These are phyloP conservation scores for Sporothrix phasma DNA, from an alignment of 2,329 filamentous ascomycete genomes.

Conservation along the genomic window DNA sequence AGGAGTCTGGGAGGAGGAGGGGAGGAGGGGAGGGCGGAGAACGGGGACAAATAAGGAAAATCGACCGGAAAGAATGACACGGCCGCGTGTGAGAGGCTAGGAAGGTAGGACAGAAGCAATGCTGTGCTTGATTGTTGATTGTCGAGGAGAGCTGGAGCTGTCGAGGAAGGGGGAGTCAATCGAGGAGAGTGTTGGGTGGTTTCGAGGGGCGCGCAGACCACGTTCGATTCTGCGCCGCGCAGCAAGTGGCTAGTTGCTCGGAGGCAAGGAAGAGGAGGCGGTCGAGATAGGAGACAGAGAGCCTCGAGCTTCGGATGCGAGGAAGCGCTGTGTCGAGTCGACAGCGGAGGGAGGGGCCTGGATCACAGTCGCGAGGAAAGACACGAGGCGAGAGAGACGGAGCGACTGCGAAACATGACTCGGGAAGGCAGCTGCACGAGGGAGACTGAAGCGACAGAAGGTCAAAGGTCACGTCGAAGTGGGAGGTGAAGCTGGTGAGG, in stretches of 20 bases:
- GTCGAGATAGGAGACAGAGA: not conserved
- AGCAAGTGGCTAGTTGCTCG: not conserved
- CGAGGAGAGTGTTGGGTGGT: not conserved
- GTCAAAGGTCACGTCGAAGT: not conserved
- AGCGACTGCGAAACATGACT: conserved; percentile 14
- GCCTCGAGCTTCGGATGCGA: not conserved
- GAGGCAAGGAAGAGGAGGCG: not conserved
- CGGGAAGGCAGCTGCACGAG: not conserved
- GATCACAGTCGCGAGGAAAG: conserved; percentile 13
- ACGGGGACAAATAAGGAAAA: not conserved
- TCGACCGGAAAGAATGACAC: not conserved
- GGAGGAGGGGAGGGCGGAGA: not conserved
- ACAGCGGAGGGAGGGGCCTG: not conserved
- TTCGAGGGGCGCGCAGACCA: not conserved
- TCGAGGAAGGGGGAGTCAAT: not conserved
- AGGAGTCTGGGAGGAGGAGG: too few relatives aligned
- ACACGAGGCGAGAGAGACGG: conserved; percentile 4
- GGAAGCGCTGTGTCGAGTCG: not conserved
- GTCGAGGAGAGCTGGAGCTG: not conserved
- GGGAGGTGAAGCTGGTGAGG: not conserved
- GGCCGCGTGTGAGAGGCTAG: not conserved
- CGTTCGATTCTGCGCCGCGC: not conserved
- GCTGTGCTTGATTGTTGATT: not conserved
- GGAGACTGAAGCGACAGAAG: not conserved
- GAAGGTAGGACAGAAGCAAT: not conserved